A percentile compares a stretch with the other conserved stretches of the same genome.
phyloP scores from a whole-genome alignment of 805 yeast species.

The Komagataella kurtzmanii region DNA sequence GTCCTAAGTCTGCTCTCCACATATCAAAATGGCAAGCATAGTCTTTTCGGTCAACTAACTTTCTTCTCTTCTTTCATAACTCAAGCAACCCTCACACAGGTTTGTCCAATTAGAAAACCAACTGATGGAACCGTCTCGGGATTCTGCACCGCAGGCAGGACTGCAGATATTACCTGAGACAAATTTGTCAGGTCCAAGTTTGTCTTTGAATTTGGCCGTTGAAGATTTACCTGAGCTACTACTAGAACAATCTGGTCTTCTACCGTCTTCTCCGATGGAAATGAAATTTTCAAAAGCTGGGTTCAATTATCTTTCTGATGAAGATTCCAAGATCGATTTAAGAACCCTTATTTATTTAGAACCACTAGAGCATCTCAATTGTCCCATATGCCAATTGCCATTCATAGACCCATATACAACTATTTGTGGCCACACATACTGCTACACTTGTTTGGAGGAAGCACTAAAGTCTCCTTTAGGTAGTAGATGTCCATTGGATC shows the following conservation, averaged over 20 bases:
- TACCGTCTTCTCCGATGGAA: background rate
- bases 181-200: background rate
- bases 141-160: background rate
- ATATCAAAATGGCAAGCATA: background rate
- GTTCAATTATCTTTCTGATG: background rate
- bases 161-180: background rate
- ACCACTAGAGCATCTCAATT: slow-evolving; percentile 18
- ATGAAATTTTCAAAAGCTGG: background rate
- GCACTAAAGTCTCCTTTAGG: slow-evolving; percentile 24
- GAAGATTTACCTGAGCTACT: background rate
- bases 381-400: slow-evolving; percentile 62
- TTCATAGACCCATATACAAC: slow-evolving; percentile 50
- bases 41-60: background rate
- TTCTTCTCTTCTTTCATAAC: background rate
- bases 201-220: background rate
- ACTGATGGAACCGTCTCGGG: background rate
- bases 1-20: background rate
- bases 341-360: slow-evolving; percentile 12
- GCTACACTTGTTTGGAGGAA: slow-evolving; percentile 38
- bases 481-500: slow-evolving; percentile 44
- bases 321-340: slow-evolving; percentile 9
- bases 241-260: background rate
- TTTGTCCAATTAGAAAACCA: background rate
- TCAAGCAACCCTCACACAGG: background rate
- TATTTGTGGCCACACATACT: slow-evolving; percentile 56